phyloP scores from a whole-genome alignment of 371 early-diverging fungal genomes.

The Syncephalastrum monosporum region DNA sequence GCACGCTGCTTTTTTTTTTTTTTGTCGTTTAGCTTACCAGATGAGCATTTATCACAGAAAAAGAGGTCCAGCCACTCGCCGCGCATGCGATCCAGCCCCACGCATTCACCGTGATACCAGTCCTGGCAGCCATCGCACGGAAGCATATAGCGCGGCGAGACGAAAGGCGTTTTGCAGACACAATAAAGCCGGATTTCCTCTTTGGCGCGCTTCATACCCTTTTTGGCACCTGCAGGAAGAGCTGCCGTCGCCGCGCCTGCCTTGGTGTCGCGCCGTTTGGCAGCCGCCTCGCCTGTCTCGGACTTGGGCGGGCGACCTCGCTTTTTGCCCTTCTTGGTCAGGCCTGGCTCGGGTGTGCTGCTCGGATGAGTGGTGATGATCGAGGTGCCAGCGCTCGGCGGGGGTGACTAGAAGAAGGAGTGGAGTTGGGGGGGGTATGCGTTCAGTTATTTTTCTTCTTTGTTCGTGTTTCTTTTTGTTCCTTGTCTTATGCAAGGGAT shows the following conservation, averaged over 20 bases:
- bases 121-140: constrained; percentile 7
- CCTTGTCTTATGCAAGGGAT: neutral
- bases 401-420: constrained; percentile 1
- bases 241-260: too few relatives aligned
- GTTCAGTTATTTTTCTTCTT: neutral
- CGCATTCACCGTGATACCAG: constrained; percentile 11
- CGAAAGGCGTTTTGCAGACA: constrained; percentile 1
- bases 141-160: constrained; percentile 6
- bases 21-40: neutral
- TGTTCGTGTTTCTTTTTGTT: neutral
- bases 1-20: too few relatives aligned
- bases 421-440: neutral
- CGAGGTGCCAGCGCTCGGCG: too few relatives aligned
- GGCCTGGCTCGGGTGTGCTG: neutral
- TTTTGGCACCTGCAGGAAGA: neutral
- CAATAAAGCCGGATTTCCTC: constrained; percentile 7
- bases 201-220: neutral
- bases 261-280: neutral
- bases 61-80: constrained; percentile 7
- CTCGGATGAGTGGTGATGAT: neutral
- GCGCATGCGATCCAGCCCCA: neutral
- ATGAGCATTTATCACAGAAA: constrained; percentile 6
- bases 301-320: constrained; percentile 13
- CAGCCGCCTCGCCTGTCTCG: neutral
- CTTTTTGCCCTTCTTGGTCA: constrained; percentile 7